These are phyloP conservation scores for Fusarium proliferatum DNA, from an alignment of 2,329 filamentous ascomycete genomes.

Conservation along the genomic window DNA sequence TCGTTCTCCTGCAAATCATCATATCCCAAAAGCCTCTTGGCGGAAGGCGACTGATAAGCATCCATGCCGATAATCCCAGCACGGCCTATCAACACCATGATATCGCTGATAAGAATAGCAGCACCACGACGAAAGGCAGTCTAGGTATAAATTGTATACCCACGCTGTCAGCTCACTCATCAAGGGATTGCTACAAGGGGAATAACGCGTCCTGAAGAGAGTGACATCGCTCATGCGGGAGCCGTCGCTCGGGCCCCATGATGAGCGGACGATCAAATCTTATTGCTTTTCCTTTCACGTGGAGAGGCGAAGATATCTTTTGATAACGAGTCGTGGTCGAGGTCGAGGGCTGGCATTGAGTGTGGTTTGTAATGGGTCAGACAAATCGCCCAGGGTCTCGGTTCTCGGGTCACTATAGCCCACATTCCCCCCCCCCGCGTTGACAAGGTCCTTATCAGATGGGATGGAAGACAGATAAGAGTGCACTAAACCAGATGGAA, in stretches of 20 bases:
- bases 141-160: conserved; percentile 12
- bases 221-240: conserved; percentile 21
- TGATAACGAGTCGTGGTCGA: conserved; percentile 1
- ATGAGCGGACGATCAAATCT: conserved; percentile 1
- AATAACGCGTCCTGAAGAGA: conserved; percentile 11
- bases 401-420: background rate
- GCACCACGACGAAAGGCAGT: background rate
- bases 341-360: background rate
- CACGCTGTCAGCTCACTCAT: conserved; percentile 6
- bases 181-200: conserved; percentile 10
- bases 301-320: background rate
- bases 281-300: conserved; percentile 27
- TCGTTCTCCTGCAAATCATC: conserved; percentile 4
- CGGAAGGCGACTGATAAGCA: conserved; percentile 41
- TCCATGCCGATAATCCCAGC: conserved; percentile 31
- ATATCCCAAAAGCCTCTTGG: conserved; percentile 5
- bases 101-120: conserved; percentile 33
- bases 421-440: conserved; percentile 28
- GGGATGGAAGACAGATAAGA: conserved; percentile 43
- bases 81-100: conserved; percentile 8
- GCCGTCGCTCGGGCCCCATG: background rate
- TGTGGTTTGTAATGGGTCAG: conserved; percentile 34
- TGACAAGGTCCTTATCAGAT: conserved; percentile 47
- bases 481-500: background rate
- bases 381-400: conserved; percentile 29